phyloP scores from a whole-genome alignment of 139 green algal species.

The Prasinococcaceae sp. region DNA sequence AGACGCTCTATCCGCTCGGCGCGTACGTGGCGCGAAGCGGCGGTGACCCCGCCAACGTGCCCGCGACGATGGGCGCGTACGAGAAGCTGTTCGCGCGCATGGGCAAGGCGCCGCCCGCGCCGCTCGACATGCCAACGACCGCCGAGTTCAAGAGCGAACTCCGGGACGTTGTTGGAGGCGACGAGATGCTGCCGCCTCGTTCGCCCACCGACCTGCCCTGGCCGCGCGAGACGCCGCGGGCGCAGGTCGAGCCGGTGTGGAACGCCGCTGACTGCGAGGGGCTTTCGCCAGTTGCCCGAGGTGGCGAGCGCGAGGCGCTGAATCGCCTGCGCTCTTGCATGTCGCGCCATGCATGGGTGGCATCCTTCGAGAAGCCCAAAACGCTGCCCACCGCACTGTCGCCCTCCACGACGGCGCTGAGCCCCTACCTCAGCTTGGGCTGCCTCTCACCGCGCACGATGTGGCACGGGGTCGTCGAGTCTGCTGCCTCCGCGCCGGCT shows the following conservation, averaged over 20 bases:
- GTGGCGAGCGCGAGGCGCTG: too few relatives aligned
- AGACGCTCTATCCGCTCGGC: too few relatives aligned
- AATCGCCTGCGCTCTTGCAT: neutral
- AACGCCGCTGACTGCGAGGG: neutral
- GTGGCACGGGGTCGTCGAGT: too few relatives aligned
- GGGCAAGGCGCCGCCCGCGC: neutral
- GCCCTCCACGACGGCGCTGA: conserved; percentile 69
- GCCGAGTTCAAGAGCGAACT: too few relatives aligned
- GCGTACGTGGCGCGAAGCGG: neutral
- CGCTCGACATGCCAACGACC: neutral
- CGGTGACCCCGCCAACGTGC: neutral
- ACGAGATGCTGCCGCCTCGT: neutral
- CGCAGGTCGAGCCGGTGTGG: neutral
- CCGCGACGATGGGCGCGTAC: neutral
- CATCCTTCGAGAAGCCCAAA: conserved; percentile 70
- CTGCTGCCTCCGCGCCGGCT: neutral
- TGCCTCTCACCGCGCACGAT: conserved; percentile 20
- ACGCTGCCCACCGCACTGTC: conserved; percentile 37
- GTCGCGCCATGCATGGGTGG: conserved; percentile 34
- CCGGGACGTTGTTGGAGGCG: too few relatives aligned
- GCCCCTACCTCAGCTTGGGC: conserved; percentile 43
- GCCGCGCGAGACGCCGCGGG: too few relatives aligned
- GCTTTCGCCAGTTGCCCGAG: too few relatives aligned
- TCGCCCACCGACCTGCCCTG: neutral
- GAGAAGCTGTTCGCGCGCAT: neutral